These are phyloP conservation scores for Pulveroboletus sp. DNA, from an alignment of 768 basidiomycete genomes.

Conservation along the genomic window DNA sequence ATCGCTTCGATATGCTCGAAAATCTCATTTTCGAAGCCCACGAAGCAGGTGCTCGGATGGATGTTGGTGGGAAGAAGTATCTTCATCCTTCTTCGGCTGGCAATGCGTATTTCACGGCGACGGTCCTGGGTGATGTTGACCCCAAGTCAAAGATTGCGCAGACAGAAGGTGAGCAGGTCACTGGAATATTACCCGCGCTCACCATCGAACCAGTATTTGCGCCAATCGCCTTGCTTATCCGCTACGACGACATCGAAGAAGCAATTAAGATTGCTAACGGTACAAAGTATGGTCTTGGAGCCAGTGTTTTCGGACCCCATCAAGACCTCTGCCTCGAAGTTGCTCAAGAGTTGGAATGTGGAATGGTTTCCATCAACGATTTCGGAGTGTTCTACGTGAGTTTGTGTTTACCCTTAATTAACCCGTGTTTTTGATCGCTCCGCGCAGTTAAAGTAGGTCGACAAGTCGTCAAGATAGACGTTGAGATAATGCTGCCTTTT, in stretches of 20 bases:
- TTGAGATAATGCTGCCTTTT: slow-evolving; percentile 3
- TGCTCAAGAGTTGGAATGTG: slow-evolving; percentile 79
- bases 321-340: slow-evolving; percentile 74
- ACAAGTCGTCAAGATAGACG: neutral
- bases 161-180: slow-evolving; percentile 54
- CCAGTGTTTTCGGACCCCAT: slow-evolving; percentile 89
- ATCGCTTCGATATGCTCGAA: slow-evolving; percentile 68
- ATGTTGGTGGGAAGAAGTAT: slow-evolving; percentile 62
- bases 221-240: slow-evolving; percentile 83
- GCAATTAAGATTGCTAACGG: slow-evolving; percentile 86
- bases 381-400: slow-evolving; percentile 85
- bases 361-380: slow-evolving; percentile 97
- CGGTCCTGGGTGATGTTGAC: slow-evolving; percentile 77
- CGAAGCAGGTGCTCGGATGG: slow-evolving; percentile 59
- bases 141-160: slow-evolving; percentile 72
- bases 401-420: slow-evolving; percentile 11
- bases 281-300: slow-evolving; percentile 87
- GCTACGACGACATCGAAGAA: slow-evolving; percentile 79
- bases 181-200: slow-evolving; percentile 5
- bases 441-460: slow-evolving; percentile 60
- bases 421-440: slow-evolving; percentile 13
- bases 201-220: slow-evolving; percentile 73
- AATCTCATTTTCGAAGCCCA: slow-evolving; percentile 65
- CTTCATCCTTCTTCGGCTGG: slow-evolving; percentile 62
- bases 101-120: slow-evolving; percentile 83